phyloP scores from a whole-genome alignment of 106 monocot genomes.

The Xerophyta viscosa region DNA sequence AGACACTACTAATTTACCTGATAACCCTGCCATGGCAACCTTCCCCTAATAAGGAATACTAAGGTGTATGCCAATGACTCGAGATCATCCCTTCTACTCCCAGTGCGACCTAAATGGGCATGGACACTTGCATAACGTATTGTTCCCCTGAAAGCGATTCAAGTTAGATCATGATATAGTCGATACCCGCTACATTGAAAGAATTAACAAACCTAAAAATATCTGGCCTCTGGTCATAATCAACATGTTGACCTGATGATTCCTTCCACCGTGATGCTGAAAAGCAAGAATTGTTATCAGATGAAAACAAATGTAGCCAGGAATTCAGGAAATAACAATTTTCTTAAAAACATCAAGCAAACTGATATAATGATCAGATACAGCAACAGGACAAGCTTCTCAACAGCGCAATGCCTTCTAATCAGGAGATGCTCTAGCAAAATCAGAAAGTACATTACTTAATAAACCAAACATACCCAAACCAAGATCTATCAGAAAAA shows the following conservation, averaged over 20 bases:
- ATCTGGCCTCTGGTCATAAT: slow-evolving; percentile 97
- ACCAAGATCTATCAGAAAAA: slow-evolving; percentile 96
- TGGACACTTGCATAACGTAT: slow-evolving; percentile 98
- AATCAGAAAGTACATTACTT: too few species aligned
- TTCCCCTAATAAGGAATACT: slow-evolving; percentile 80
- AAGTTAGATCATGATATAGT: slow-evolving; percentile 7
- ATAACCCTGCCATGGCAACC: slow-evolving; percentile 97
- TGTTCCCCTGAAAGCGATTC: slow-evolving; percentile 61
- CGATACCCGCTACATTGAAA: neutral
- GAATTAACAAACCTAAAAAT: slow-evolving; percentile 70
- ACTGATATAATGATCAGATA: too few species aligned
- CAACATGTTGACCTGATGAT: slow-evolving; percentile 89
- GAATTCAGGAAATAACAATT: too few species aligned
- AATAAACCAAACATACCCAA: too few species aligned
- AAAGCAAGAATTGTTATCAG: too few species aligned
- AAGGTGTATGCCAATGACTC: slow-evolving; percentile 91
- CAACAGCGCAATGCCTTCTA: too few species aligned
- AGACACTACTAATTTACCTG: too few species aligned
- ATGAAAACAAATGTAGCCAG: too few species aligned
- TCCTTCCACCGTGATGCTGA: slow-evolving; percentile 95
- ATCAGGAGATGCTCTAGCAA: too few species aligned
- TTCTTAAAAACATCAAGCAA: too few species aligned
- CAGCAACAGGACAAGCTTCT: too few species aligned
- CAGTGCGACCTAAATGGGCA: slow-evolving; percentile 95
- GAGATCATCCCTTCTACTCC: slow-evolving; percentile 94